Evolutionary conservation across 1,139 yeast species (phyloP).

Genomic region (Candida labiduridarum): DNA sequence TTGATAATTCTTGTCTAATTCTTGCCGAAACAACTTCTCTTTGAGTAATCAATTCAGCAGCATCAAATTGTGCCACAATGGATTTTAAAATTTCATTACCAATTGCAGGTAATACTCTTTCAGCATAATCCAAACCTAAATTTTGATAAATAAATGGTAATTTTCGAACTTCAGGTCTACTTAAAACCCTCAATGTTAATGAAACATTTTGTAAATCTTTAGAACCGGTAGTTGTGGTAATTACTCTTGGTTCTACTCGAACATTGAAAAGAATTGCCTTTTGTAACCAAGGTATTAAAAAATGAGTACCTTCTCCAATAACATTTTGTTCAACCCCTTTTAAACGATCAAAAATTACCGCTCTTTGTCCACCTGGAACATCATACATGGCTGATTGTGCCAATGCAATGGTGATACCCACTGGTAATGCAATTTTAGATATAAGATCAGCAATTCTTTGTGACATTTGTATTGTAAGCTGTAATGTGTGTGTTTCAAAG

Average conservation of each 20-base stretch:
- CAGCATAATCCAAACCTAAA: conserved; percentile 94
- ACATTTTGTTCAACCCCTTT: conserved; percentile 86
- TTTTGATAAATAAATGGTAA: conserved; percentile 88
- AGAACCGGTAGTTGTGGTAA: conserved; percentile 94
- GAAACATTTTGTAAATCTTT: conserved; percentile 97
- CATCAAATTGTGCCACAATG: conserved; percentile 97
- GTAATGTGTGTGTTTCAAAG: no score
- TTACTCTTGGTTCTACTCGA: conserved; percentile 87
- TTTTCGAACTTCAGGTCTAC: conserved; percentile 85
- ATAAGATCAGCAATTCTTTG: conserved; percentile 41
- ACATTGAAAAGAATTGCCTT: conserved; percentile 89
- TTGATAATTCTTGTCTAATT: conserved; percentile 83
- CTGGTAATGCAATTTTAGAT: conserved; percentile 64
- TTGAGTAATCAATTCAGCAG: conserved; percentile 96
- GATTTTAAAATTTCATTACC: conserved; percentile 95
- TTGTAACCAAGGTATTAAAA: conserved; percentile 94
- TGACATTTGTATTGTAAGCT: conserved; percentile 27
- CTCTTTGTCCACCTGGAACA: conserved; percentile 94
- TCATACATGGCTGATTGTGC: conserved; percentile 83
- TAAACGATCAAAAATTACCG: conserved; percentile 91
- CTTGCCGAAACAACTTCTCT: conserved; percentile 92
- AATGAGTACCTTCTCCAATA: conserved; percentile 96
- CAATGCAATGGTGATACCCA: conserved; percentile 65
- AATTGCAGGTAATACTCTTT: conserved; percentile 94
- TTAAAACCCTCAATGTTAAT: conserved; percentile 87